Evolutionary conservation across 2,329 filamentous ascomycete genomes (phyloP).

Genomic region (Grosmannia penicillata): DNA sequence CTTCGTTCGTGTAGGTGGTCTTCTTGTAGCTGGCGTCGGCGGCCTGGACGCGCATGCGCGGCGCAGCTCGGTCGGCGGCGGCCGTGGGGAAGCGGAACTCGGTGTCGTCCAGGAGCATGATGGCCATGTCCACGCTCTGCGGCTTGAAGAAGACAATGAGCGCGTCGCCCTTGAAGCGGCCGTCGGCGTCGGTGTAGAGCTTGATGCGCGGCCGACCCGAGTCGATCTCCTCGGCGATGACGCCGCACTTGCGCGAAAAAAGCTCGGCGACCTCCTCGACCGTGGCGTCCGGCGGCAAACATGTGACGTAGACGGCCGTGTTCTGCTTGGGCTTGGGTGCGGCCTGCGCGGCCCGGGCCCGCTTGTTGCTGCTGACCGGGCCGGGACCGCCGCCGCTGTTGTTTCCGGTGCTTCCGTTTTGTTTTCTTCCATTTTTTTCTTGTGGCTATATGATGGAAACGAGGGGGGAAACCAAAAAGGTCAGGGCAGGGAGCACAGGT

Average conservation of each 20-base stretch:
- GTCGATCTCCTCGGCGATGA: slow-evolving; percentile 90
- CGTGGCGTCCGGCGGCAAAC: slow-evolving; percentile 66
- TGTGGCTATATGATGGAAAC: slow-evolving; percentile 1
- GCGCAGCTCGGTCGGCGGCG: slow-evolving; percentile 23
- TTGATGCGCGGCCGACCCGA: slow-evolving; percentile 80
- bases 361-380: slow-evolving; percentile 7
- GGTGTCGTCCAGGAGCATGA: slow-evolving; percentile 66
- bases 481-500: neutral
- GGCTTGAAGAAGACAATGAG: slow-evolving; percentile 90
- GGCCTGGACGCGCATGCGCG: slow-evolving; percentile 62
- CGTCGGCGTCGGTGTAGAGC: slow-evolving; percentile 70
- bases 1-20: slow-evolving; percentile 47
- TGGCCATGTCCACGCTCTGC: slow-evolving; percentile 78
- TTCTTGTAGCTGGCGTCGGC: slow-evolving; percentile 91
- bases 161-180: slow-evolving; percentile 84
- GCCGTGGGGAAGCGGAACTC: slow-evolving; percentile 53
- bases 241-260: slow-evolving; percentile 73
- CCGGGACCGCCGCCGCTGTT: neutral
- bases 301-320: slow-evolving; percentile 84
- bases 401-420: neutral
- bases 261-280: slow-evolving; percentile 66
- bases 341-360: slow-evolving; percentile 15
- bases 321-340: slow-evolving; percentile 49
- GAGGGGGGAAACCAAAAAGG: slow-evolving; percentile 2
- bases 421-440: slow-evolving; percentile 5